Base-by-base conservation (phyloP, 2,329 filamentous ascomycete genomes). In the Fusarium annulatum region DNA sequence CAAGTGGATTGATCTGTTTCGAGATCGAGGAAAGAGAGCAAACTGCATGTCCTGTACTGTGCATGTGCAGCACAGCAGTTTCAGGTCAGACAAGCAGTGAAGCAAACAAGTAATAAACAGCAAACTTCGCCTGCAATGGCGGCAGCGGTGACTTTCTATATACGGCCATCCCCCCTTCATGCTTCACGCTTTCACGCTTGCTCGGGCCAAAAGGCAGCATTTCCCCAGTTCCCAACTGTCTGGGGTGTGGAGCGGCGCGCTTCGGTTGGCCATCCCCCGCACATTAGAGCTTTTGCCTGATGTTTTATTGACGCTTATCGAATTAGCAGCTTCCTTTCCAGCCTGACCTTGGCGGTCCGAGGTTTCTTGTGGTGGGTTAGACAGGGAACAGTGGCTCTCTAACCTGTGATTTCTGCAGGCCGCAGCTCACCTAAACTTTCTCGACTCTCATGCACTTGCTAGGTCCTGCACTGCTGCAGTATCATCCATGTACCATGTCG, bases 121-220 rank as follows among this genome's bases (percentile, higher is more conserved):
- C 16, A 67, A 49, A 49, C 33, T 36, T 36, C 36, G 56, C 23
- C 43, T 58, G 41, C 58, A 64, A 61, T 43, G 64, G 69, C 41
- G 74, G 74, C 73, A 77, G 64, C 48, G 57, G 73, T 61, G 71
- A 74, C 76, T 69, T 77, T 76, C 76, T 78, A 78, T 78, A 78
- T 78, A 77, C 71, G 57, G 68, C 42, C 52, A 71, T 53, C 45
- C 63, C 48, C 59, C 65, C 62, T 64, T 42, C 57, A 62, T 48
- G 42, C 30, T 65, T 51, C 52, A 51, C 30, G 33, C n/a, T 48
- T 39, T 67, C 52, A 66, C 33, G 43, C 61, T 38, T 66, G 51
- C 43, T 66, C 45, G 56, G 56, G 67, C 64, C 51, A 56, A 36
- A 41, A 34, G 56, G 61, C 67, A 41, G 48, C 43, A 55, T 55